Evolutionary conservation across 2,329 filamentous ascomycete species (phyloP).

Genomic region (Thielaviopsis ethacetica): DNA sequence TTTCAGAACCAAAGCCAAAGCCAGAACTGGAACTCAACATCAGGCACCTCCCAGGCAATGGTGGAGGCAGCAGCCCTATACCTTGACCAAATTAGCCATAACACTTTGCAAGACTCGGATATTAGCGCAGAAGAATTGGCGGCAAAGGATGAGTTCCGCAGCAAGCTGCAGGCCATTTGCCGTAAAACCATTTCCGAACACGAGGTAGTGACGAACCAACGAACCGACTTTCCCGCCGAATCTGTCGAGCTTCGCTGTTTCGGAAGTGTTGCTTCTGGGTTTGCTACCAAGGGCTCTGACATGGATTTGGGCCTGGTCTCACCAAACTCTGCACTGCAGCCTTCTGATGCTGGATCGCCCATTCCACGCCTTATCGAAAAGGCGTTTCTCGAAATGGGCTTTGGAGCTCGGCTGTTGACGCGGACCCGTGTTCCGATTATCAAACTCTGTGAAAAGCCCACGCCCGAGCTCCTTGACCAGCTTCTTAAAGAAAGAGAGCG

Average conservation of each 20-base stretch:
- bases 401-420: slow-evolving; percentile 62
- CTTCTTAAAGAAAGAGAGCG: slow-evolving; percentile 49
- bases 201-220: slow-evolving; percentile 27
- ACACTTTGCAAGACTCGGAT: slow-evolving; percentile 39
- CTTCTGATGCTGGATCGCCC: slow-evolving; percentile 37
- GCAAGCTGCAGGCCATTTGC: slow-evolving; percentile 47
- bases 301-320: slow-evolving; percentile 76
- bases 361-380: slow-evolving; percentile 65
- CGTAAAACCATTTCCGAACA: slow-evolving; percentile 37
- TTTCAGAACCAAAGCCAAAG: neutral
- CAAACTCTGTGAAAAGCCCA: slow-evolving; percentile 64
- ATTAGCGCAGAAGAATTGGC: slow-evolving; percentile 47
- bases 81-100: slow-evolving; percentile 9
- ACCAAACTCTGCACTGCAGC: slow-evolving; percentile 36
- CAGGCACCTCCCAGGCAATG: neutral
- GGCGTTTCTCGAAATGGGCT: slow-evolving; percentile 51
- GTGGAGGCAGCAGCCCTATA: neutral
- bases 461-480: slow-evolving; percentile 39
- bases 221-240: slow-evolving; percentile 30
- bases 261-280: slow-evolving; percentile 69
- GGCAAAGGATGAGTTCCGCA: slow-evolving; percentile 56
- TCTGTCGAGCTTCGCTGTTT: slow-evolving; percentile 61
- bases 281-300: slow-evolving; percentile 75
- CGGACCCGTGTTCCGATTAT: slow-evolving; percentile 74
- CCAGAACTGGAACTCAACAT: neutral